A percentile compares a stretch with the other conserved stretches of the same genome.
phyloP scores from a whole-genome alignment of 2,329 filamentous ascomycete genomes.

The Arthrobotrys iridis region DNA sequence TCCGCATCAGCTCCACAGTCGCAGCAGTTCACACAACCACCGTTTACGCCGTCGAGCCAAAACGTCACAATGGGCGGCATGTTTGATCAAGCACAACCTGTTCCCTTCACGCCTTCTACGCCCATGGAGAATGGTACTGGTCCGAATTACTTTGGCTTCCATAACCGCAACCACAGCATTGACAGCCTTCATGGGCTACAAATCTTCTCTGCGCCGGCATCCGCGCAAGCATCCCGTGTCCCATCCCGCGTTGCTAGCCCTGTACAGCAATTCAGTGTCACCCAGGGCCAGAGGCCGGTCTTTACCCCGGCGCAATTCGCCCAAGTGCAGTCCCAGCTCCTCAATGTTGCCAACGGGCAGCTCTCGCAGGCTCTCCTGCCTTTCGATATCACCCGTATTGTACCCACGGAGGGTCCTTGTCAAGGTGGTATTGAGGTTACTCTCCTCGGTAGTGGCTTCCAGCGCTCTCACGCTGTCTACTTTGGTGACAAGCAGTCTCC shows the following conservation, averaged over 20 bases:
- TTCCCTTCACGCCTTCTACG: conserved; percentile 36
- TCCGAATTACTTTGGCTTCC: conserved; percentile 68
- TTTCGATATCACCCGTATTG: conserved; percentile 64
- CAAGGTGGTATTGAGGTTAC: conserved; percentile 88
- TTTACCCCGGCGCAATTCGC: conserved; percentile 46
- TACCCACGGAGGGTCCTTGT: conserved; percentile 82
- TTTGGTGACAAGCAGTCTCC: conserved; percentile 78
- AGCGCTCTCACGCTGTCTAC: conserved; percentile 80
- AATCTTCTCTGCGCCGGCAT: conserved; percentile 76
- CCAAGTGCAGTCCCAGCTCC: conserved; percentile 49
- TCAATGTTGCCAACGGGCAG: conserved; percentile 51
- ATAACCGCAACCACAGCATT: conserved; percentile 71
- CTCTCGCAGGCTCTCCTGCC: conserved; percentile 46
- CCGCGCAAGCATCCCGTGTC: conserved; percentile 79
- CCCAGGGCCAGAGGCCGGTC: conserved; percentile 34
- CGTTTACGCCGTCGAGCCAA: conserved; percentile 66
- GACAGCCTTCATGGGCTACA: conserved; percentile 73
- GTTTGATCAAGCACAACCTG: conserved; percentile 61
- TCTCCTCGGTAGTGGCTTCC: conserved; percentile 81
- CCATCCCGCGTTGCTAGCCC: conserved; percentile 60
- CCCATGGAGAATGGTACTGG: conserved; percentile 72
- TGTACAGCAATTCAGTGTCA: conserved; percentile 49
- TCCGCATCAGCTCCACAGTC: conserved; percentile 61
- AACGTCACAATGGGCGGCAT: conserved; percentile 63
- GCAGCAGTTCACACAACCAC: conserved; percentile 65